These are phyloP conservation scores for Picea glauca DNA, from an alignment of 75 land plant species.

Conservation along the genomic window DNA sequence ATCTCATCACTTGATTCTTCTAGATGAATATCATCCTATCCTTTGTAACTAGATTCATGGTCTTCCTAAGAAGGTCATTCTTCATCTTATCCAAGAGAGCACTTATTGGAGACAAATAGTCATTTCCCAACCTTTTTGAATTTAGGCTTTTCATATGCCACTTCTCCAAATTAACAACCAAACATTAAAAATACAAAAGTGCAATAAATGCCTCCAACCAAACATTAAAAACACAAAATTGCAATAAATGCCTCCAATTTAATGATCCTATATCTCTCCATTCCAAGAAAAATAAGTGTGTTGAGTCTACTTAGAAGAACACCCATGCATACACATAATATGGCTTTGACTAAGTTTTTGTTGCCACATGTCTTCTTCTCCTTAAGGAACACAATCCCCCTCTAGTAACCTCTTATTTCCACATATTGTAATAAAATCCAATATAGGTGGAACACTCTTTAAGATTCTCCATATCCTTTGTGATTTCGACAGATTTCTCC, in stretches of 20 bases:
- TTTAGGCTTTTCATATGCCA: slow-evolving; percentile 56
- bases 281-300: slow-evolving; percentile 68
- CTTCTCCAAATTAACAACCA: slow-evolving; percentile 22
- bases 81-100: slow-evolving; percentile 92
- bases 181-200: slow-evolving; percentile 32
- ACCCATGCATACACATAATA: slow-evolving; percentile 57
- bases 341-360: no score
- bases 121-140: slow-evolving; percentile 52
- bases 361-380: no score
- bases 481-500: no score
- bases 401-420: no score
- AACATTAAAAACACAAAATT: slow-evolving; percentile 32
- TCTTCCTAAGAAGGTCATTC: slow-evolving; percentile 85
- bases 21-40: slow-evolving; percentile 88
- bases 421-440: no score
- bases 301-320: slow-evolving; percentile 74
- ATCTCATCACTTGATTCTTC: slow-evolving; percentile 86
- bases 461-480: no score
- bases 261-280: slow-evolving; percentile 70
- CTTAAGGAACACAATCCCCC: no score
- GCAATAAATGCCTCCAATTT: slow-evolving; percentile 45
- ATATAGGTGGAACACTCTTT: no score
- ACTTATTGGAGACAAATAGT: slow-evolving; percentile 70
- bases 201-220: slow-evolving; percentile 41
- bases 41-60: slow-evolving; percentile 96